These are phyloP conservation scores for Vittaforma corneae DNA, from an alignment of 371 early-diverging fungal genomes.

Conservation along the genomic window DNA sequence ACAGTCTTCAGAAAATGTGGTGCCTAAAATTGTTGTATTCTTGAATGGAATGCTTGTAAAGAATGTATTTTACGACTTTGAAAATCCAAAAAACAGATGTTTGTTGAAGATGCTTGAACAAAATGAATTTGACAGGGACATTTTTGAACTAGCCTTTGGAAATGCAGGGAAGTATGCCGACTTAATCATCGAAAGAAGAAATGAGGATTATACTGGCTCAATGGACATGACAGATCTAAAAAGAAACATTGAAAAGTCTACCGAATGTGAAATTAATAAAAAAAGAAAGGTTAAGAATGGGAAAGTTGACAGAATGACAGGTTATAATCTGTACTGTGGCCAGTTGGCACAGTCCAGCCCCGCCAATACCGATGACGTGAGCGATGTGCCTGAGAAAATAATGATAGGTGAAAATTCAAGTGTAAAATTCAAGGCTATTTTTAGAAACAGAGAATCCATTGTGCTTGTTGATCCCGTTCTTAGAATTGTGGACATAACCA, in stretches of 20 bases:
- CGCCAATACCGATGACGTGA: background rate
- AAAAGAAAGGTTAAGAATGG: background rate
- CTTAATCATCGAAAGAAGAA: background rate
- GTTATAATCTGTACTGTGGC: background rate
- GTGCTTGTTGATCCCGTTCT: background rate
- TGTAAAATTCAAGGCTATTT: conserved; percentile 1
- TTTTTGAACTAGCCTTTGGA: conserved; percentile 13
- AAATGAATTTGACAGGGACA: conserved; percentile 18
- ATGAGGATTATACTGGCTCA: background rate
- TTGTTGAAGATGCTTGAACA: conserved; percentile 6
- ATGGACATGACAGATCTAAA: background rate
- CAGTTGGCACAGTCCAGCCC: background rate
- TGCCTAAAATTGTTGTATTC: conserved; percentile 8
- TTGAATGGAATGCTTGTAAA: conserved; percentile 18
- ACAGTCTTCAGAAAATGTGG: no score
- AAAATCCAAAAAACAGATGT: background rate
- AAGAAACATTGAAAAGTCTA: background rate
- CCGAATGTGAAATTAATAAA: background rate
- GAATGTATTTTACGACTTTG: conserved; percentile 11
- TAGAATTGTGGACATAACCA: background rate
- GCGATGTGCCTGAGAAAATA: background rate
- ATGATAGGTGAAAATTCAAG: background rate
- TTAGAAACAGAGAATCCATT: background rate
- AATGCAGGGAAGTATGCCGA: conserved; percentile 10
- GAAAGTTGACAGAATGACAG: background rate